Evolutionary conservation across 1,284 basidiomycete species (phyloP).

Genomic region (Puccinia hordei): DNA sequence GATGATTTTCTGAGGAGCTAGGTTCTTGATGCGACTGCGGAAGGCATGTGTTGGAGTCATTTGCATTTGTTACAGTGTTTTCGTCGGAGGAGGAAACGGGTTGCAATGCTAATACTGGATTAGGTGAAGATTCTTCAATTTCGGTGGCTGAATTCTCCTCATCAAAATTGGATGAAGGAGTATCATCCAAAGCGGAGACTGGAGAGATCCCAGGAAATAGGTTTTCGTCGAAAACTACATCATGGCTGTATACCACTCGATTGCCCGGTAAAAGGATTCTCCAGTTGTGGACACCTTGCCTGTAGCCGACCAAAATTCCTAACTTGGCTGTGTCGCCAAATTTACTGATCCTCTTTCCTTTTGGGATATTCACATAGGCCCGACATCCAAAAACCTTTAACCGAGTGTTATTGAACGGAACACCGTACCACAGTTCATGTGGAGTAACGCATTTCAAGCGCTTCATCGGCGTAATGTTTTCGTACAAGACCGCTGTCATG

Average conservation of each 20-base stretch:
- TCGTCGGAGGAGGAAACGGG: no score
- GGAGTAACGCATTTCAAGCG: background rate
- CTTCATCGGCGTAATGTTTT: constrained; percentile 6
- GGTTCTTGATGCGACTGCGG: no score
- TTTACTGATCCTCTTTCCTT: constrained; percentile 11
- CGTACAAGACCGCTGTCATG: background rate
- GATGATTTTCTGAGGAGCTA: no score
- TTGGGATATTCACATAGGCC: background rate
- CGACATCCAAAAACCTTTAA: background rate
- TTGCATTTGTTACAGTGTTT: no score
- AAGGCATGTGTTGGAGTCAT: no score
- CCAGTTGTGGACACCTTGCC: background rate
- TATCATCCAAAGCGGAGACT: no score
- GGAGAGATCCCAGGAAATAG: no score
- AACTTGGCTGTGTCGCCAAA: background rate
- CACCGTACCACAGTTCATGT: constrained; percentile 5
- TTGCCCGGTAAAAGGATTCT: background rate
- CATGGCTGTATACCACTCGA: background rate
- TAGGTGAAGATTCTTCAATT: no score
- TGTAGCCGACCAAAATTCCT: constrained; percentile 18
- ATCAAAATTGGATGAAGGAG: no score
- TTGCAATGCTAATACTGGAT: no score
- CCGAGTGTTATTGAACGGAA: background rate
- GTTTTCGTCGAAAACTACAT: no score
- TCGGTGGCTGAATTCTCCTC: no score